These are phyloP conservation scores for Nitzschia sp. DNA, from an alignment of 108 stramenopile genomes.

Conservation along the genomic window DNA sequence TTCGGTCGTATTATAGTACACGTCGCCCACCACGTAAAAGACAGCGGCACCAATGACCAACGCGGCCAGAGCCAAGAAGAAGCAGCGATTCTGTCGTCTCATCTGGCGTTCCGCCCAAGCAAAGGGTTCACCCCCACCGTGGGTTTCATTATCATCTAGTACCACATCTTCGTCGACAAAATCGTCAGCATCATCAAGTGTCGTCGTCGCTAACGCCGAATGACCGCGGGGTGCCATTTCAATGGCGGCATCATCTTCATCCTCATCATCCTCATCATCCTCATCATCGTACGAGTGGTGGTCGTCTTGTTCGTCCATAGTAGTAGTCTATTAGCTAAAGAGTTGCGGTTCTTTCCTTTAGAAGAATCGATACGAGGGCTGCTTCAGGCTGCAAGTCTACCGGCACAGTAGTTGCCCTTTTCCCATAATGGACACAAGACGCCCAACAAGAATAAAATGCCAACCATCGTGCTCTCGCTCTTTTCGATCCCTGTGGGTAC, in stretches of 20 bases:
- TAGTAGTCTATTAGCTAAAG: too few relatives aligned
- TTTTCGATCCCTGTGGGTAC: too few relatives aligned
- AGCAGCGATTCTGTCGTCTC: slow-evolving; percentile 47
- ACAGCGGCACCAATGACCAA: slow-evolving; percentile 18
- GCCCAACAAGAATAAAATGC: too few relatives aligned
- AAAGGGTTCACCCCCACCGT: background rate
- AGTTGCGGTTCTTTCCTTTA: too few relatives aligned
- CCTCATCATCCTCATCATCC: too few relatives aligned
- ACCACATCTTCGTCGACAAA: background rate
- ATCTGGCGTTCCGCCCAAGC: background rate
- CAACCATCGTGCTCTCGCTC: too few relatives aligned
- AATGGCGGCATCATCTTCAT: background rate
- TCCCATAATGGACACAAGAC: too few relatives aligned
- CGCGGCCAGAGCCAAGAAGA: slow-evolving; percentile 26
- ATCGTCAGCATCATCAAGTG: background rate
- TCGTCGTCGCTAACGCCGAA: background rate
- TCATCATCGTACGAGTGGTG: too few relatives aligned
- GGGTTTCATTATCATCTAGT: background rate
- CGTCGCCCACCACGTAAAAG: slow-evolving; percentile 17
- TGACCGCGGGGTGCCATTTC: background rate
- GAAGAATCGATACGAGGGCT: too few relatives aligned
- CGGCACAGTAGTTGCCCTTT: too few relatives aligned
- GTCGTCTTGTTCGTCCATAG: too few relatives aligned
- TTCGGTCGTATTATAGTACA: slow-evolving; percentile 38
- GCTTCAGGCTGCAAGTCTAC: too few relatives aligned